These are phyloP conservation scores for Cydonia oblonga DNA, from an alignment of 331 rosid species.

Conservation along the genomic window DNA sequence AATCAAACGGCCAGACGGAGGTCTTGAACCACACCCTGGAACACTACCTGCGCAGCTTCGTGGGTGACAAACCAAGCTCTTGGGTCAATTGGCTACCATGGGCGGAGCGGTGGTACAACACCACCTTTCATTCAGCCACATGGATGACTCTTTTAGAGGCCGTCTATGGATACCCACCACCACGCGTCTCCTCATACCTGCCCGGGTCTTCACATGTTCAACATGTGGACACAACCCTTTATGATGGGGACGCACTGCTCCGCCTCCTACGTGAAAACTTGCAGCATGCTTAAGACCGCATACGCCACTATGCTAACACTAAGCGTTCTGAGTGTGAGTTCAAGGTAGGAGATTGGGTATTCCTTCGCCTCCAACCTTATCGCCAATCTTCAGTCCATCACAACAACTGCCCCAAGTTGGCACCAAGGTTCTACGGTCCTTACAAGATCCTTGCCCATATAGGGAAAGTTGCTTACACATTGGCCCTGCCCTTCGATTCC, in stretches of 20 bases:
- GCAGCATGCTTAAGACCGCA: too few relatives aligned
- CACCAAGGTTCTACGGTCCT: not conserved
- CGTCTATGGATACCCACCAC: not conserved
- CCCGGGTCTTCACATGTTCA: accelerated
- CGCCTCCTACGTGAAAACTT: accelerated
- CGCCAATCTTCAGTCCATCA: not conserved
- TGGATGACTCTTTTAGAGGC: accelerated
- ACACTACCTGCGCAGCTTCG: accelerated
- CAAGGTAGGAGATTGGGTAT: not conserved
- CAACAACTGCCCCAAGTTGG: too few relatives aligned
- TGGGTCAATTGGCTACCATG: too few relatives aligned
- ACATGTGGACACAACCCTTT: not conserved
- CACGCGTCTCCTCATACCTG: accelerated
- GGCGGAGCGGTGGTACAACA: too few relatives aligned
- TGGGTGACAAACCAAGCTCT: accelerated
- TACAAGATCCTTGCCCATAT: too few relatives aligned
- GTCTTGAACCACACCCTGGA: too few relatives aligned
- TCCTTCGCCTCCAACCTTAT: not conserved
- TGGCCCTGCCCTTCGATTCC: not conserved
- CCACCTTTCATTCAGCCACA: too few relatives aligned
- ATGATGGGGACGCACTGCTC: accelerated
- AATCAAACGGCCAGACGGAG: too few relatives aligned
- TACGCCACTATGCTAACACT: not conserved
- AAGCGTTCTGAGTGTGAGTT: accelerated
- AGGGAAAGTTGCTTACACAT: not conserved